phyloP scores from a whole-genome alignment of 169 alveolate genomes.

The Theileria parva region DNA sequence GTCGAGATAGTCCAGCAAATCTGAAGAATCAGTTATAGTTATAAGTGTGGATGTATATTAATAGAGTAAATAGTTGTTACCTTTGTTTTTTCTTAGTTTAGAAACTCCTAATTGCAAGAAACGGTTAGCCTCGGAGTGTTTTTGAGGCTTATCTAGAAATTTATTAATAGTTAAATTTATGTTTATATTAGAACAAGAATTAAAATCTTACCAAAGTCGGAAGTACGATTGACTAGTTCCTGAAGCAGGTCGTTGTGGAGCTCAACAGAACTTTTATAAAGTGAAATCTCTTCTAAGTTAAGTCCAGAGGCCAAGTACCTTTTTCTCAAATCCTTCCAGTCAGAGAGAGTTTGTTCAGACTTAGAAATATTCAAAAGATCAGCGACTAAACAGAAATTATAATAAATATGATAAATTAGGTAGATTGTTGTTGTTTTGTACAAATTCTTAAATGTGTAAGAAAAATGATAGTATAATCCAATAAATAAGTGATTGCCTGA shows the following conservation, averaged over 20 bases:
- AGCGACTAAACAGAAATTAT: conserved; percentile 40
- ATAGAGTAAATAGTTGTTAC: conserved; percentile 10
- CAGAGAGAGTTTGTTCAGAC: conserved; percentile 52
- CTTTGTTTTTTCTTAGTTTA: conserved; percentile 22
- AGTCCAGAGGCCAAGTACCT: conserved; percentile 13
- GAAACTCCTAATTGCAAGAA: conserved; percentile 47
- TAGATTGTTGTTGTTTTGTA: background rate
- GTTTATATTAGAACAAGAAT: background rate
- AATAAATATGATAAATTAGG: too few relatives aligned
- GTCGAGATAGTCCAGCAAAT: background rate
- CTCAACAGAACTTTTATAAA: conserved; percentile 25
- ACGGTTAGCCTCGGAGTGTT: conserved; percentile 63
- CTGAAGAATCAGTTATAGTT: background rate
- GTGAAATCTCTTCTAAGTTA: conserved; percentile 20
- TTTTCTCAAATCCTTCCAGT: conserved; percentile 47
- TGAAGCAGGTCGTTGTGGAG: conserved; percentile 62
- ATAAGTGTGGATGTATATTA: background rate
- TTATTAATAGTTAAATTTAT: background rate
- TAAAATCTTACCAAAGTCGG: conserved; percentile 48
- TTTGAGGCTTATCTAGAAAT: conserved; percentile 54
- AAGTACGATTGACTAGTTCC: conserved; percentile 45
- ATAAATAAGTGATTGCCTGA: conserved; percentile 16
- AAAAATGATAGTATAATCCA: too few relatives aligned
- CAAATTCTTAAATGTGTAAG: background rate
- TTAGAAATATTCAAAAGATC: conserved; percentile 50